Conservation (phyloP, 2,329 filamentous ascomycete genomes). For the Juglanconis juglandina region DNA sequence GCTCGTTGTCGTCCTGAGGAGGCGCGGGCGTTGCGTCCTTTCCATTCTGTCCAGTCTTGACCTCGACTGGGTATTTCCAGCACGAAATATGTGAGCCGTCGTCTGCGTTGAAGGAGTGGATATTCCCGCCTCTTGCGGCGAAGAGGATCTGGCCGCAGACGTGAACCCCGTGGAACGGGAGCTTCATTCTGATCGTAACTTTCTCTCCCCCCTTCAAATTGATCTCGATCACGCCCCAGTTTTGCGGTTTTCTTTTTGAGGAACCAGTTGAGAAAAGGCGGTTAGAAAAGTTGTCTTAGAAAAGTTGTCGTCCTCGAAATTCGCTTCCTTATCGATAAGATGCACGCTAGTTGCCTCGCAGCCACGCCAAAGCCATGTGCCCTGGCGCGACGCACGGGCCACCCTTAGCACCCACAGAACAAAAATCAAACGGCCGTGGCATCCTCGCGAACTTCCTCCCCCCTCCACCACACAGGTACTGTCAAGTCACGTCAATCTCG, state of each 20-base stretch:
- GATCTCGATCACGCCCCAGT: not conserved
- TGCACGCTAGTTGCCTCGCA: not conserved
- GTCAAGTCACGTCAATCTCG: slow-evolving; percentile 19
- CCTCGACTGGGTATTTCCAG: slow-evolving; percentile 52
- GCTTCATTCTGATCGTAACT: slow-evolving; percentile 33
- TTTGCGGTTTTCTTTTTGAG: not conserved
- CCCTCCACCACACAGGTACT: not conserved
- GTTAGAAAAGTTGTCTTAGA: not conserved
- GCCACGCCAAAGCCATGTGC: not conserved
- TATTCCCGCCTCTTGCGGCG: slow-evolving; percentile 68
- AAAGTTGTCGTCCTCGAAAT: not conserved
- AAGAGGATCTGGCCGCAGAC: slow-evolving; percentile 59
- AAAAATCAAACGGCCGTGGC: slow-evolving; percentile 9
- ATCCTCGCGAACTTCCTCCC: not conserved
- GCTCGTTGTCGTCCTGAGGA: slow-evolving; percentile 12
- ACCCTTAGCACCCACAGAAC: slow-evolving; percentile 5
- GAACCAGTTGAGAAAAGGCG: no score
- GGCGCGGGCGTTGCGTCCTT: slow-evolving; percentile 5
- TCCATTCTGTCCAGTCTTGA: slow-evolving; percentile 26
- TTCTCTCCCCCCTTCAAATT: not conserved
- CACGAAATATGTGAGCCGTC: slow-evolving; percentile 56
- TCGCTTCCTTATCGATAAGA: not conserved
- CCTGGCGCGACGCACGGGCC: not conserved
- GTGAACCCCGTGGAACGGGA: slow-evolving; percentile 65
- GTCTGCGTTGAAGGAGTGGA: slow-evolving; percentile 64